These are phyloP conservation scores for cucumber (Cucumis sativus) DNA, from an alignment of 306 rosid genomes.

Conservation along the genomic window DNA sequence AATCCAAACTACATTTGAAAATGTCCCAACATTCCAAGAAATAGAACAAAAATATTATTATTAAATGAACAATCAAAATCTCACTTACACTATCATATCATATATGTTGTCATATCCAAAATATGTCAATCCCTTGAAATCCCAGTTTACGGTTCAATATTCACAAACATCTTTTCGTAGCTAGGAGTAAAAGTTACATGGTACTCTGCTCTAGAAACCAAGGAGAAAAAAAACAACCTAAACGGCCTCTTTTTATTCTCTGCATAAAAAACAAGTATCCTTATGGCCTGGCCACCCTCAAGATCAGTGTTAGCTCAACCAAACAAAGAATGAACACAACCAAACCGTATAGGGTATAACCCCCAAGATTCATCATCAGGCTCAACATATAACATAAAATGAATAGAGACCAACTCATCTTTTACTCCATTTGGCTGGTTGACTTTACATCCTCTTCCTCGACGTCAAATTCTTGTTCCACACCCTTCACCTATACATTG, in stretches of 20 bases:
- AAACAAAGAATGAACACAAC: neutral
- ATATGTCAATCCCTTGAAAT: neutral
- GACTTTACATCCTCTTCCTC: slow-evolving; percentile 52
- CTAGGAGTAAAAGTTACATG: neutral
- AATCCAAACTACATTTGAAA: neutral
- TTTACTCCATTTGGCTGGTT: slow-evolving; percentile 40
- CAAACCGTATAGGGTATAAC: neutral
- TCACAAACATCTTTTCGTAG: neutral
- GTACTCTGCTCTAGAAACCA: neutral
- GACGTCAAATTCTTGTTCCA: slow-evolving; percentile 71
- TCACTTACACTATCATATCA: neutral
- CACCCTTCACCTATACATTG: slow-evolving; percentile 68
- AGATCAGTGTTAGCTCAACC: neutral
- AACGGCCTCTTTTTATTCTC: neutral
- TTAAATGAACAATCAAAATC: neutral
- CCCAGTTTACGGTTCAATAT: neutral
- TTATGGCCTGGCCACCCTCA: neutral
- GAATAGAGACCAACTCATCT: neutral
- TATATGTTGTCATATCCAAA: neutral
- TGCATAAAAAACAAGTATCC: neutral
- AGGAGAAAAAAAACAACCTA: neutral
- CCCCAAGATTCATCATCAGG: neutral
- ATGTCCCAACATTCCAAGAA: neutral
- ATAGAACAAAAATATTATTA: neutral
- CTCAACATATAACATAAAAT: neutral